Evolutionary conservation across 2,329 filamentous ascomycete genomes (phyloP).

Genomic region (Verticillium isaacii): DNA sequence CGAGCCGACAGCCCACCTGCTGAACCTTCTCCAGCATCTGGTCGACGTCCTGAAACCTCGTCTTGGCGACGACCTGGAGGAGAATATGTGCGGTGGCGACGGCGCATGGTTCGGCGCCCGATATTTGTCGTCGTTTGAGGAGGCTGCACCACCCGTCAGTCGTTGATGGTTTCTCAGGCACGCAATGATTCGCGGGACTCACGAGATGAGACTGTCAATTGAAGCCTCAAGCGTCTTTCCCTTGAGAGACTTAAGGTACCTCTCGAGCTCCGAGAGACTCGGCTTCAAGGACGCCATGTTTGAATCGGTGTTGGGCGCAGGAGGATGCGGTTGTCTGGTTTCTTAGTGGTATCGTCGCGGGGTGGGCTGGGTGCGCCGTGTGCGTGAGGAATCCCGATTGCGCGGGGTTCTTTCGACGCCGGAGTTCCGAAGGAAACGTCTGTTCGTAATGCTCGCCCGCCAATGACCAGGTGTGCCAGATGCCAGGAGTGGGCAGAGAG

Average conservation of each 20-base stretch:
- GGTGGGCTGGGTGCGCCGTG: not conserved
- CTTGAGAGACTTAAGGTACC: constrained; percentile 76
- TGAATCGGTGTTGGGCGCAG: not conserved
- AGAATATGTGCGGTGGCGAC: constrained; percentile 88
- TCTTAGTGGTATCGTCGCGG: not conserved
- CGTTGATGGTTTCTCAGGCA: not conserved
- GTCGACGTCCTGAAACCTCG: constrained; percentile 71
- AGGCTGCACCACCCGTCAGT: constrained; percentile 47
- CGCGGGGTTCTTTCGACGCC: not conserved
- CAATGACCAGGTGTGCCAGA: not conserved
- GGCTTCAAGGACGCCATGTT: constrained; percentile 53
- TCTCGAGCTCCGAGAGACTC: constrained; percentile 68
- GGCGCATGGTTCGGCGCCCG: constrained; percentile 81
- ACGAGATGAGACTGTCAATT: constrained; percentile 82
- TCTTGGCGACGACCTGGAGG: constrained; percentile 77
- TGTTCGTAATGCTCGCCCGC: not conserved
- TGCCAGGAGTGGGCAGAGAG: not conserved
- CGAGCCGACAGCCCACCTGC: constrained; percentile 70
- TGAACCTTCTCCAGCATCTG: constrained; percentile 78
- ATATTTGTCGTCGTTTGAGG: constrained; percentile 86
- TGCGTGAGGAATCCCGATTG: not conserved
- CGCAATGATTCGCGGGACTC: constrained; percentile 25
- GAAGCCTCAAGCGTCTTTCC: constrained; percentile 72
- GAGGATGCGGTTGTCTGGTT: not conserved
- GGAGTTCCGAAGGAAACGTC: not conserved